Evolutionary conservation across 1,139 yeast genomes (phyloP), one percentile per base, ranked within the genome.

Genomic region (Suhomyces bokatorum): DNA sequence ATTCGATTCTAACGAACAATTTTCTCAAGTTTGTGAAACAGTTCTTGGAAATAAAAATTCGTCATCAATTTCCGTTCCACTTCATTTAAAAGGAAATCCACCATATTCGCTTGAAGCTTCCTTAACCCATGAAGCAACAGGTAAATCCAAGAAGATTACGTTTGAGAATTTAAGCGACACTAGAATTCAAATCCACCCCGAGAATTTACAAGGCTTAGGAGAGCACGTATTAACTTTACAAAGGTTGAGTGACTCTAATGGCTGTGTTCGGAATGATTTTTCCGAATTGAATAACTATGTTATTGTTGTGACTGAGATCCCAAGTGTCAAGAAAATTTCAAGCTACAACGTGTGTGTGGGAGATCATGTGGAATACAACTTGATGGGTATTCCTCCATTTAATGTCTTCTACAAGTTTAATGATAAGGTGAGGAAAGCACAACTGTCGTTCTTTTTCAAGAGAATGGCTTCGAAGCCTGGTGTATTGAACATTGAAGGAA

Each of bases 391-490:
- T 3, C 79, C 96, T 0, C 97, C 97, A 22, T 90, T 88, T 62
- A 76, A 75, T 1, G 77, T 95, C 3, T 78, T 73, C 40, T 93
- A 93, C 61, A 77, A 77, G 13, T 91, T 91, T 67, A 85, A 87
- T 54, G 85, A 78, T 3, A 69, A 73, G 35, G 64, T 67, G 22
- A 82, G 86, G 52, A 78, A 71, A 50, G 85, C 95, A 0, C 75
- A 75, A 16, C 83, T 85, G 52, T 64, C 70, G 16, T 65, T 77
- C 0, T 68, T 80, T 4, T 75, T 75, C 54, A 77, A 81, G 36
- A 76, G 98, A 54, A 66, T 87, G 37, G 97, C 97, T 0, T 81
- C 95, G 0, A 80, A 77, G 40, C 85, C 97, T 0, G 99, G 99
- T 8, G 69, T 67, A 2, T 69, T 93, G 35, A 69, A 81, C 0